These are phyloP conservation scores for Candida gigantensis DNA, from an alignment of 1,139 yeast species.

Conservation along the genomic window DNA sequence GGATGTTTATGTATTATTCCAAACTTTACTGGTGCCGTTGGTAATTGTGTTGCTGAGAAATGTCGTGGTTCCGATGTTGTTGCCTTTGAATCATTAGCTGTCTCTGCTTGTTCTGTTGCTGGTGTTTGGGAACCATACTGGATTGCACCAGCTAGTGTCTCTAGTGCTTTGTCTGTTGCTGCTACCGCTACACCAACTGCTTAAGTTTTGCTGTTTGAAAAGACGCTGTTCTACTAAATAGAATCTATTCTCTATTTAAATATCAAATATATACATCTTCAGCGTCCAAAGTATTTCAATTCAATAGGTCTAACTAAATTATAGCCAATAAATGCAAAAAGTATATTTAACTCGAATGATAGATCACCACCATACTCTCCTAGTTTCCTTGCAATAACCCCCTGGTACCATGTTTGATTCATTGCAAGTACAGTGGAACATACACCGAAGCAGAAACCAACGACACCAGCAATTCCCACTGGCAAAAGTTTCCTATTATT, in stretches of 20 bases:
- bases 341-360: conserved; percentile 29
- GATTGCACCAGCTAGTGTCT: conserved; percentile 30
- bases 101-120: conserved; percentile 26
- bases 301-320: conserved; percentile 29
- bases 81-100: conserved; percentile 24
- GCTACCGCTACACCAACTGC: conserved; percentile 17
- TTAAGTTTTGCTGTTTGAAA: no score
- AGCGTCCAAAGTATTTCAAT: conserved; percentile 23
- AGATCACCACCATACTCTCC: conserved; percentile 26
- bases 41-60: conserved; percentile 27
- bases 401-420: conserved; percentile 34
- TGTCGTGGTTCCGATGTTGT: conserved; percentile 27
- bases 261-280: no score
- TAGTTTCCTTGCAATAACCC: conserved; percentile 25
- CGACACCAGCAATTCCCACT: conserved; percentile 28
- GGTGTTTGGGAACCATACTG: conserved; percentile 27
- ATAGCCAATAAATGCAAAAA: conserved; percentile 27
- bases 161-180: conserved; percentile 33
- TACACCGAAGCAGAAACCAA: conserved; percentile 28
- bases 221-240: no score
- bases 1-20: conserved; percentile 40
- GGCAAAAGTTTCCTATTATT: conserved; percentile 23
- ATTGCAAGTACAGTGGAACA: conserved; percentile 30
- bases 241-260: no score
- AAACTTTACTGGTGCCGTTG: conserved; percentile 27